A percentile compares a stretch with the other conserved stretches of the same genome.
These are phyloP conservation scores for Borovskyia barvae DNA, from an alignment of 208 protist genomes.

Conservation along the genomic window DNA sequence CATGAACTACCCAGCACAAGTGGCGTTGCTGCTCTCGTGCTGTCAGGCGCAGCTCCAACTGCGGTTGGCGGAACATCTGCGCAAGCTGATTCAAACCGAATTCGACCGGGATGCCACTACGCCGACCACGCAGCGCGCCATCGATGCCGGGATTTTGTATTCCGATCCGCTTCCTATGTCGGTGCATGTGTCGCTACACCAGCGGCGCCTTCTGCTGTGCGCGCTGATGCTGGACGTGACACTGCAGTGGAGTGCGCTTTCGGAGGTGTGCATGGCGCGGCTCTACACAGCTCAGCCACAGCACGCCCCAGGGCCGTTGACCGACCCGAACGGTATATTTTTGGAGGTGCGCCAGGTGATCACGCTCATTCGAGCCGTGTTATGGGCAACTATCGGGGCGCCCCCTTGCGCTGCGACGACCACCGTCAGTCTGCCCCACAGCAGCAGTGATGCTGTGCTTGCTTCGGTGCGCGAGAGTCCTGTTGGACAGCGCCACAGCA, in stretches of 20 bases:
- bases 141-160: conserved; percentile 19
- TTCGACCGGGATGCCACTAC: conserved; percentile 10
- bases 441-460: too few relatives aligned
- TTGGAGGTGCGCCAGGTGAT: conserved; percentile 49
- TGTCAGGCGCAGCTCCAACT: conserved; percentile 33
- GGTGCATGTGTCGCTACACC: conserved; percentile 7
- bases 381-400: too few relatives aligned
- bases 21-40: conserved; percentile 25
- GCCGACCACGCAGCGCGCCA: conserved; percentile 25
- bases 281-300: conserved; percentile 19
- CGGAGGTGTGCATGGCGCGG: conserved; percentile 25
- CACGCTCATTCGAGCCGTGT: conserved; percentile 24
- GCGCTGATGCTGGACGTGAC: conserved; percentile 32
- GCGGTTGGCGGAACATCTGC: conserved; percentile 21
- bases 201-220: conserved; percentile 33
- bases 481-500: too few relatives aligned
- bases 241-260: conserved; percentile 14
- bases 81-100: conserved; percentile 10
- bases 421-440: too few relatives aligned
- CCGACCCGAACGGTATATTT: conserved; percentile 67
- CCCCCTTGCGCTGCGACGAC: too few relatives aligned
- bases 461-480: too few relatives aligned
- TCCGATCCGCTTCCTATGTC: conserved; percentile 10
- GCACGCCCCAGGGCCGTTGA: conserved; percentile 18
- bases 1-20: conserved; percentile 14